Evolutionary conservation across 2,329 filamentous ascomycete genomes (phyloP).

Genomic region (Arthrobotrys conoides): DNA sequence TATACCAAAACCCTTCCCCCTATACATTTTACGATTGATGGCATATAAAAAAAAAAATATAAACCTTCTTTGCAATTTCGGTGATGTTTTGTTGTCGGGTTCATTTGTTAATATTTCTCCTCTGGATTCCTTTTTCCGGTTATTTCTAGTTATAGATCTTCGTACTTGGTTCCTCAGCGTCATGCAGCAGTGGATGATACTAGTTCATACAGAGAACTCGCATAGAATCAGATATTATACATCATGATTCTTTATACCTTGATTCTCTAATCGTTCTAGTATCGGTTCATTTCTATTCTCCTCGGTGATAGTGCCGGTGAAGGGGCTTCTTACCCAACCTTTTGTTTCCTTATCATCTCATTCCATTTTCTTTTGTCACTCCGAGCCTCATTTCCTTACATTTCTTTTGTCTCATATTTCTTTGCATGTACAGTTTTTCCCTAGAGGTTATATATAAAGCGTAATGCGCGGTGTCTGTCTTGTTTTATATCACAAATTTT

Average conservation of each 20-base stretch:
- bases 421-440: neutral
- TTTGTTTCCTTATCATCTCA: neutral
- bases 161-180: constrained; percentile 26
- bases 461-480: constrained; percentile 6
- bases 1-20: neutral
- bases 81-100: neutral
- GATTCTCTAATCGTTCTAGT: neutral
- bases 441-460: neutral
- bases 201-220: constrained; percentile 10
- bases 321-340: too few species aligned
- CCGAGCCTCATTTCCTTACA: neutral
- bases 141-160: constrained; percentile 35
- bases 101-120: constrained; percentile 23
- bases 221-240: neutral
- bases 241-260: neutral
- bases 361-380: neutral
- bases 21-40: constrained; percentile 14
- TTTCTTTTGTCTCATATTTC: neutral
- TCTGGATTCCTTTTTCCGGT: constrained; percentile 13
- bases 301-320: too few species aligned
- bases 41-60: neutral
- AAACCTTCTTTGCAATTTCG: neutral
- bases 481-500: neutral
- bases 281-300: too few species aligned
- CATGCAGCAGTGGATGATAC: constrained; percentile 9